Conservation (phyloP, 2,329 filamentous ascomycete species). For the Onygena corvina region DNA sequence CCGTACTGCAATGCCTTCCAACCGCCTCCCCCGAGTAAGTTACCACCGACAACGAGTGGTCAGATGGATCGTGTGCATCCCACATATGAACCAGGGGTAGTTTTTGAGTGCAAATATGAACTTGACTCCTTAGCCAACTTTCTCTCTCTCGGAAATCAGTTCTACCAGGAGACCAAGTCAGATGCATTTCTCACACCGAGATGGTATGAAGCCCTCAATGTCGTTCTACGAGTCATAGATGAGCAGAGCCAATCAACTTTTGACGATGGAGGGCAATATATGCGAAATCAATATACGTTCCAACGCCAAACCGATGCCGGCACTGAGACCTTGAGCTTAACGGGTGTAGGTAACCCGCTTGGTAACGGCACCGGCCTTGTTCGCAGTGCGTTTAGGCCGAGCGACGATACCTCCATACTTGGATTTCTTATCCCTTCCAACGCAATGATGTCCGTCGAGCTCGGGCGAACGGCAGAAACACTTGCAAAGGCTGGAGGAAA, state of each 20-base stretch:
- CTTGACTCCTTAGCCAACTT: conserved; percentile 92
- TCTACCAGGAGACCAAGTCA: conserved; percentile 66
- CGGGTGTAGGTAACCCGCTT: conserved; percentile 81
- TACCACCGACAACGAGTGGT: conserved; percentile 61
- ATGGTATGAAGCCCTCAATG: conserved; percentile 68
- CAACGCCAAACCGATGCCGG: conserved; percentile 65
- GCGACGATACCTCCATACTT: conserved; percentile 86
- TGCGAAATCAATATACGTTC: conserved; percentile 74
- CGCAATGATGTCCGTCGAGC: conserved; percentile 87
- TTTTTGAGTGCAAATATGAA: conserved; percentile 99
- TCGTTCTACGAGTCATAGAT: conserved; percentile 59
- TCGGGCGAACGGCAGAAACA: conserved; percentile 60
- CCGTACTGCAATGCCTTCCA: conserved; percentile 99
- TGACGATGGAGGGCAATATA: conserved; percentile 52
- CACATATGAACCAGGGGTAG: conserved; percentile 65
- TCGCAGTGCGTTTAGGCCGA: conserved; percentile 84
- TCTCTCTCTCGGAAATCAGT: conserved; percentile 72
- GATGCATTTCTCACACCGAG: conserved; percentile 64
- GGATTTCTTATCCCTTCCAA: conserved; percentile 94
- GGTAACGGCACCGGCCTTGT: conserved; percentile 73
- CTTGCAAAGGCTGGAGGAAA: conserved; percentile 50
- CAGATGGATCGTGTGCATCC: conserved; percentile 80
- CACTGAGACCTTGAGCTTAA: conserved; percentile 78
- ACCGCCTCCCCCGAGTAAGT: conserved; percentile 70
- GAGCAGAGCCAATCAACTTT: conserved; percentile 76